Base-by-base conservation (phyloP, 2,329 filamentous ascomycete species). In the Talaromyces rugulosus region DNA sequence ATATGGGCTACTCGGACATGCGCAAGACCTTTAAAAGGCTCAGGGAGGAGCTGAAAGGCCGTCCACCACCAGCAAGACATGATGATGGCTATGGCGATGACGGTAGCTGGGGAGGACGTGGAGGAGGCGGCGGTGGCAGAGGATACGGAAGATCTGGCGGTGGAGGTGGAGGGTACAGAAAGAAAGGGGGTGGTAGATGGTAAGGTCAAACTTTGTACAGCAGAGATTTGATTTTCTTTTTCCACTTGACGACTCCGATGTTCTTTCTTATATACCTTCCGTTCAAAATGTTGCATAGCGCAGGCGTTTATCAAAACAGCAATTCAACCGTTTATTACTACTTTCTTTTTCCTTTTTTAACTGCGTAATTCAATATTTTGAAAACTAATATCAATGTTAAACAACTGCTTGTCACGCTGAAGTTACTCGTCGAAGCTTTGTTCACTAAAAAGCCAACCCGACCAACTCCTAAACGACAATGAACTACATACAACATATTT, bases 1-100 rank as follows among this genome's bases (percentile, higher is more conserved):
- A 99, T 73, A 80, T 99, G 62, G 95, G 95, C 0, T 99, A 98
- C 74, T 95, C 95, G 16, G 91, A 96, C 78, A 99, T 99, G 95
- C 87, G 95, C 69, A 96, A 95, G 82, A 95, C 92, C 3, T 92
- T 87, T 71, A 92, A 96, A 61, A 81, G 85, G n/a, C 87, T 99
- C 65, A 89, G 89, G 58, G 92, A 92, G 77, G 92, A 97, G 73
- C 83, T 96, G 77, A 90, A 92, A 72, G 89, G 89, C 1, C 82
- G 90, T 31, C 81, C 83, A 55, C 85, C 86, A 47, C 87, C 85
- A 18, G 78, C 81, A 23, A 82, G 85, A 68, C 81, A 83, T 31
- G 80, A 79, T 60, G 84, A 84, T 30, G 83, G 83, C 63, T 75
- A 82, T 68, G 86, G 63, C 73, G 83, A 83, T 65, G 75, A 83